Evolutionary conservation across 768 basidiomycete species (phyloP).

Genomic region (Daedaleopsis sinensis): DNA sequence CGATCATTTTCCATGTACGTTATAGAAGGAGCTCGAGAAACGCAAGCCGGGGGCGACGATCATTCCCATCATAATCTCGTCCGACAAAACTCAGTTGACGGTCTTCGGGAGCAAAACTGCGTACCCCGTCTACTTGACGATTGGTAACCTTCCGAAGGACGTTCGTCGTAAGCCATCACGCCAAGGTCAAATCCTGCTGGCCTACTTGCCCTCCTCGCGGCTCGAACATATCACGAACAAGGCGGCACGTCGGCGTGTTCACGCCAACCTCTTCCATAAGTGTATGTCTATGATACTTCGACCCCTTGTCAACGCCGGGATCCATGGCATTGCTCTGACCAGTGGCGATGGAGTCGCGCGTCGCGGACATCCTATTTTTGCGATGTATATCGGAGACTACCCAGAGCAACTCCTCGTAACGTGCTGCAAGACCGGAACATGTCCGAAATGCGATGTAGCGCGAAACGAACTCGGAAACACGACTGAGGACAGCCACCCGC

Average conservation of each 20-base stretch:
- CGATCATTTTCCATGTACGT: too few species aligned
- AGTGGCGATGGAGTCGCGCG: slow-evolving; percentile 27
- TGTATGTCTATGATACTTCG: slow-evolving; percentile 19
- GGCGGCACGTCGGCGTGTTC: slow-evolving; percentile 19
- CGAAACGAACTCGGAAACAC: slow-evolving; percentile 13
- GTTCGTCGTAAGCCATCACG: slow-evolving; percentile 27
- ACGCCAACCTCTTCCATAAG: slow-evolving; percentile 28
- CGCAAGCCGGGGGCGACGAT: slow-evolving; percentile 21
- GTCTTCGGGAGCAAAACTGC: slow-evolving; percentile 23
- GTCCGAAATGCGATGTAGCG: slow-evolving; percentile 21
- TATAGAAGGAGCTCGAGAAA: slow-evolving; percentile 21
- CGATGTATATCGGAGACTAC: slow-evolving; percentile 26
- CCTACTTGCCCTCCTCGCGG: slow-evolving; percentile 25
- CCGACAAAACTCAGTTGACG: slow-evolving; percentile 29
- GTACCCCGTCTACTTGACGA: slow-evolving; percentile 31
- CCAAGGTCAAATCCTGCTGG: slow-evolving; percentile 29
- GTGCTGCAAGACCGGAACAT: slow-evolving; percentile 20
- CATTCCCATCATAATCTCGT: slow-evolving; percentile 26
- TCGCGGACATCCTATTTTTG: slow-evolving; percentile 29
- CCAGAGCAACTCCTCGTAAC: slow-evolving; percentile 29
- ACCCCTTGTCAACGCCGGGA: slow-evolving; percentile 15
- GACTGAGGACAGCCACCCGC: neutral
- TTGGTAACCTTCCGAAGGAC: slow-evolving; percentile 31
- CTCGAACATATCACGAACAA: slow-evolving; percentile 22
- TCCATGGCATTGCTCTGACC: slow-evolving; percentile 15